Conservation (phyloP, 2,329 filamentous ascomycete genomes). For the Fonsecaea nubica region DNA sequence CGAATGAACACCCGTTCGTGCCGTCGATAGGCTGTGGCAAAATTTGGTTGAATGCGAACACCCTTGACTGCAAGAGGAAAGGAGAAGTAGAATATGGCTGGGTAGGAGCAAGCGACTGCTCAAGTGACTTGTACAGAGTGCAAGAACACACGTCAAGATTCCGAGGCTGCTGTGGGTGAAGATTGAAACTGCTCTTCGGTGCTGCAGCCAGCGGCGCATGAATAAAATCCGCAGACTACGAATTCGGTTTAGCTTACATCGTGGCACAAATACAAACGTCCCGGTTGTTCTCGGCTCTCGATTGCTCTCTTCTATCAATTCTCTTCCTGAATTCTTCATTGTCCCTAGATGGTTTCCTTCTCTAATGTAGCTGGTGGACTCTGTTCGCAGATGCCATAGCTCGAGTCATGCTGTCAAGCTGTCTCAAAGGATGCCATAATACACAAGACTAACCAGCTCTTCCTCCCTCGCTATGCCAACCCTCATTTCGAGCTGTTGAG, state of each 20-base stretch:
- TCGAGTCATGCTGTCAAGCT: neutral
- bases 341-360: neutral
- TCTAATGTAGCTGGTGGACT: neutral
- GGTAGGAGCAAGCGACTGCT: neutral
- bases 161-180: slow-evolving; percentile 3
- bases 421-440: neutral
- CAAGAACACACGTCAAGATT: neutral
- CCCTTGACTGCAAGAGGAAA: neutral
- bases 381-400: neutral
- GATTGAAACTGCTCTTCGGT: neutral
- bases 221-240: slow-evolving; percentile 4
- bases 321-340: neutral
- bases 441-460: neutral
- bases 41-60: neutral
- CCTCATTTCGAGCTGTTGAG: slow-evolving; percentile 55
- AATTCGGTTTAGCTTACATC: slow-evolving; percentile 1
- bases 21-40: neutral
- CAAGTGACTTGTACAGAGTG: neutral
- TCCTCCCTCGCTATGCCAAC: neutral
- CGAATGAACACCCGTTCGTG: neutral
- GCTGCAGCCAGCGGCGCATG: neutral
- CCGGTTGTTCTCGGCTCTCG: slow-evolving; percentile 11
- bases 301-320: neutral
- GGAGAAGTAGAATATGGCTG: neutral
- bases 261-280: neutral